Conservation (phyloP, 2,329 filamentous ascomycete genomes). For the Xylariaceae sp. region DNA sequence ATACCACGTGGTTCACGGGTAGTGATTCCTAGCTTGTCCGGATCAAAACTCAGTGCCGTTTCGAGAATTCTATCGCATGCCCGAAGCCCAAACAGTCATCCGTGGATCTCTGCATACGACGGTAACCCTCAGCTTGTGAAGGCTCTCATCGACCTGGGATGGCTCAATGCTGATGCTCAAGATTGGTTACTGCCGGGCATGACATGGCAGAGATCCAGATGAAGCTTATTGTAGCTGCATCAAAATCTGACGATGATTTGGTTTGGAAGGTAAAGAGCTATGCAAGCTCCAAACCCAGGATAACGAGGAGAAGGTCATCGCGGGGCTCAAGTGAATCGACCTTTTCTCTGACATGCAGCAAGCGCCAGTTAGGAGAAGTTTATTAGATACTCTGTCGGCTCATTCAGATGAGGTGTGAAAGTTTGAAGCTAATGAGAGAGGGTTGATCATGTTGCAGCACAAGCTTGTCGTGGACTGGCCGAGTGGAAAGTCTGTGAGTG, state of each 20-base stretch:
- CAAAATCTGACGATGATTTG: constrained; percentile 44
- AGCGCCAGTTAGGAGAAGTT: constrained; percentile 59
- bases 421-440: constrained; percentile 65
- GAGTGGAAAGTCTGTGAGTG: constrained; percentile 48
- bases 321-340: constrained; percentile 63
- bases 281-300: constrained; percentile 57
- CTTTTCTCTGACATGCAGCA: constrained; percentile 48
- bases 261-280: constrained; percentile 60
- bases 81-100: constrained; percentile 66
- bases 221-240: constrained; percentile 10
- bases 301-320: constrained; percentile 62
- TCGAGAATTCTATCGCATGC: constrained; percentile 65
- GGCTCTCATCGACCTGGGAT: constrained; percentile 66
- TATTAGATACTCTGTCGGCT: constrained; percentile 71
- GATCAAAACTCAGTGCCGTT: constrained; percentile 68
- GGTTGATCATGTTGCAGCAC: constrained; percentile 59
- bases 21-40: constrained; percentile 68
- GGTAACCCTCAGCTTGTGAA: constrained; percentile 69
- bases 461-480: constrained; percentile 67
- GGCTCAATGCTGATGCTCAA: constrained; percentile 40
- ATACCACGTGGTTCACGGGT: constrained; percentile 56
- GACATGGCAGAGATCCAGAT: constrained; percentile 25
- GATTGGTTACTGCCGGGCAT: constrained; percentile 20
- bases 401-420: constrained; percentile 70
- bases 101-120: constrained; percentile 67